Conservation (phyloP, 371 early-diverging fungal genomes). For the Mortierella sp. region DNA sequence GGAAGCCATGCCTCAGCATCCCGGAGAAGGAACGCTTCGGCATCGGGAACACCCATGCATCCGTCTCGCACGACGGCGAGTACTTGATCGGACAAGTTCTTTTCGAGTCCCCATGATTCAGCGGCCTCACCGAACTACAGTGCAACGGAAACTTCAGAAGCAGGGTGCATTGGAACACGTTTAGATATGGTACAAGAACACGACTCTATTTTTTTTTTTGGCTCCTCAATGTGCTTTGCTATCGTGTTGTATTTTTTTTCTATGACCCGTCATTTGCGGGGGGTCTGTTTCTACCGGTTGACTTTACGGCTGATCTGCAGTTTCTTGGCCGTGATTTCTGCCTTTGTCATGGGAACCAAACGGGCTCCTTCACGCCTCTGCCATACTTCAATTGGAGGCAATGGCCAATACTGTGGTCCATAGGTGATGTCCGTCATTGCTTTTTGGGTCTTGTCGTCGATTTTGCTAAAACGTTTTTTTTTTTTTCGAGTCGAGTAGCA, state of each 20-base stretch:
- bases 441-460: conserved; percentile 73
- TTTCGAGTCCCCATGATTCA: conserved; percentile 53
- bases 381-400: conserved; percentile 76
- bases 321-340: conserved; percentile 49
- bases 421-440: conserved; percentile 73
- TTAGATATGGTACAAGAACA: no score
- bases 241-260: no score
- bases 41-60: conserved; percentile 60
- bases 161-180: no score
- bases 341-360: conserved; percentile 61
- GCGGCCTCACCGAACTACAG: no score
- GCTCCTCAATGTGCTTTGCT: no score
- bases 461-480: conserved; percentile 63
- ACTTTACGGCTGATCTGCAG: conserved; percentile 51
- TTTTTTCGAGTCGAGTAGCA: no score
- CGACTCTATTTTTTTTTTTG: no score
- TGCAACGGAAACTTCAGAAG: no score
- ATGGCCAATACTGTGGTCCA: conserved; percentile 81
- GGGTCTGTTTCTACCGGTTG: conserved; percentile 50
- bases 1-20: conserved; percentile 62
- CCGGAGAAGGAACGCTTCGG: conserved; percentile 49
- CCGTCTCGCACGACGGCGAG: conserved; percentile 75
- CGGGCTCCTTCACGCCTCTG: conserved; percentile 74
- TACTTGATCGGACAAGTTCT: conserved; percentile 73
- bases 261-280: no score